Base-by-base conservation (phyloP, 2,329 filamentous ascomycete species). In the Colletotrichum scovillei region DNA sequence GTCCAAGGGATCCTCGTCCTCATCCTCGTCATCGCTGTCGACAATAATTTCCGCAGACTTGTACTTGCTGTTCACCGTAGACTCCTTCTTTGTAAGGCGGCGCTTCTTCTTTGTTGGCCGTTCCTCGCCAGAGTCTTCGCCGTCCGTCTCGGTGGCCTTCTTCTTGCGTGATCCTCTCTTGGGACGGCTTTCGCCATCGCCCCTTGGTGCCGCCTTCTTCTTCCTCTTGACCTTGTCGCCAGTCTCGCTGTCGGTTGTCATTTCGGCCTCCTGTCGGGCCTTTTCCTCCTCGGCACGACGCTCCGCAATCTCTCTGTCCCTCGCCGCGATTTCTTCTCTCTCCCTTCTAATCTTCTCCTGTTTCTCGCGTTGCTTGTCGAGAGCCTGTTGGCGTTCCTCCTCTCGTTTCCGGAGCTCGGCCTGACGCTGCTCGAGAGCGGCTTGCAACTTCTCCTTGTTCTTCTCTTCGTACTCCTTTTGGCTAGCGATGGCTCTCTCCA, bases 381-480 rank as follows among this genome's bases (percentile, higher is more conserved):
- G 87, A 0, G 89, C 89, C 77, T 89, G 91, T 76, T 91, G 87
- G 56, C 92, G 91, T 79, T 92, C 92, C 75, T 95, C 95, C 80
- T 98, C 95, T 7, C 94, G 92, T 74, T 90, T 91, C 73, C 88
- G 90, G 24, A 95, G 86, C 81, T 98, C 95, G 4, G 92, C 93
- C 78, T 98, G 94, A 66, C 96, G 93, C 74, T 92, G 89, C 78
- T 93, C 91, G 46, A 94, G 90, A 8, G 97, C 95, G 66, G 95
- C 92, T 74, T 93, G 90, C 3, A 98, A 90, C 82, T 97, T 97
- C 78, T 93, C 91, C 46, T 95, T 94, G 81, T 98, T 98, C 86
- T 94, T 95, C 78, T 95, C 93, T 82, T 99, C 97, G 82, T 97
- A 98, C 75, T 97, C 94, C 75, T 91, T 92, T 81, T 99, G 97